Base-by-base conservation (phyloP, 1,284 basidiomycete species). In the Cryptococcus sp. region DNA sequence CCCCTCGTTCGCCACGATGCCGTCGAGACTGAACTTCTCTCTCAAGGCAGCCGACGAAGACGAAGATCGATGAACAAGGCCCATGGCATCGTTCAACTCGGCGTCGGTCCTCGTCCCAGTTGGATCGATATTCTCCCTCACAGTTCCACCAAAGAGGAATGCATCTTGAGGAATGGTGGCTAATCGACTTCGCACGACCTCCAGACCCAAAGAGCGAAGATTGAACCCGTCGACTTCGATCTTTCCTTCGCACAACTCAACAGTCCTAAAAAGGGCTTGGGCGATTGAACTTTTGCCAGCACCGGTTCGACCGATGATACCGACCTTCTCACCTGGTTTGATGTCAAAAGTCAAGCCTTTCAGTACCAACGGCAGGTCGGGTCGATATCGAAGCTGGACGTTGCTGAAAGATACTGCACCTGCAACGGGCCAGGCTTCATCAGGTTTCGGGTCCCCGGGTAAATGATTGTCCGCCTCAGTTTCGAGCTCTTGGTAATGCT, bases 271-370 rank as follows among this genome's bases (percentile, higher is more conserved):
- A 4, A 91, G 77, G 0, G 74, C 74, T 48, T 73, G 85, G 41
- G 88, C 74, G 9, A 90, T 72, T 3, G 85, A 60, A 14, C 56
- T 60, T 65, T 70, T 66, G 70, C 81, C 83, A 41, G 85, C 83
- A 13, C 84, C 85, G 1, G 84, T 86, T 19, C 85, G 73, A 13
- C 85, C 85, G 11, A 87, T 83, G 50, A 88, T 81, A 5, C 86
- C 86, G 56, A 88, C 59, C 50, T 70, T 70, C 49, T 66, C 57
- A 1, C 70, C 70, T 13, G 65, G 51, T 2, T 59, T 45, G 31
- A 73, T 55, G 2, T 44, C 39, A 45, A 70, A 64, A 0, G 50
- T 63, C 10, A 77, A 44, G 9, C 61, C 61, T 21, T 67, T 61
- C 2, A 77, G 56, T 1, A 70, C 69, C 7, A 63, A 61, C 3